Conservation (phyloP, 495 filamentous ascomycete genomes). For the Tuber borchii region DNA sequence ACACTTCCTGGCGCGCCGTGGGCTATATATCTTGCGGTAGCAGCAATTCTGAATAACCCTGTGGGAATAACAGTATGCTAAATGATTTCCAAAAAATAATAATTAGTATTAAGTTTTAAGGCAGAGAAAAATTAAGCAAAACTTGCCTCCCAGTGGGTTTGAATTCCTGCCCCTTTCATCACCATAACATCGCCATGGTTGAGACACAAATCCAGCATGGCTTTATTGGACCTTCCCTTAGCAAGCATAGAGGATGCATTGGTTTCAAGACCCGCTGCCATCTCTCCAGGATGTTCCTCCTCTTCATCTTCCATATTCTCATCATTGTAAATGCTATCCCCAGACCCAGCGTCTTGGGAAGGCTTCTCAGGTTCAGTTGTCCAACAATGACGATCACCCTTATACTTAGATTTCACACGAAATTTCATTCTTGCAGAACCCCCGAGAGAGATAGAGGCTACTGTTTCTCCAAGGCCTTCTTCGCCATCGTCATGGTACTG, state of each 20-base stretch:
- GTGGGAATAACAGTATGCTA: slow-evolving; percentile 35
- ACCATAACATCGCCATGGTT: slow-evolving; percentile 75
- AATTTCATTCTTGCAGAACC: slow-evolving; percentile 61
- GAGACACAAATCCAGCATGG: slow-evolving; percentile 46
- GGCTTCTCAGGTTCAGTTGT: slow-evolving; percentile 22
- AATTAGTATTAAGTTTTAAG: slow-evolving; percentile 7
- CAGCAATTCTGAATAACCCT: slow-evolving; percentile 39
- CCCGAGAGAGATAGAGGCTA: slow-evolving; percentile 71
- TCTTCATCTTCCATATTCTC: slow-evolving; percentile 42
- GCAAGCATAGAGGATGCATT: slow-evolving; percentile 8
- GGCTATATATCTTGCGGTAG: slow-evolving; percentile 35
- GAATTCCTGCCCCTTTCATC: slow-evolving; percentile 69
- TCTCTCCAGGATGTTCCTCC: slow-evolving; percentile 29
- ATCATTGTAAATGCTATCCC: slow-evolving; percentile 44
- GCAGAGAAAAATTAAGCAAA: neutral
- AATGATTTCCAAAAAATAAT: neutral
- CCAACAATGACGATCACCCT: slow-evolving; percentile 40
- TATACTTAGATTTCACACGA: slow-evolving; percentile 57
- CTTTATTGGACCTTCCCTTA: slow-evolving; percentile 22
- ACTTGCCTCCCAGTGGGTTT: slow-evolving; percentile 64
- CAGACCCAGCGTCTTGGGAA: slow-evolving; percentile 44
- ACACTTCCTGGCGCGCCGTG: slow-evolving; percentile 5
- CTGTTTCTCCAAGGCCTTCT: slow-evolving; percentile 61
- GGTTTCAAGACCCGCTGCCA: slow-evolving; percentile 28
- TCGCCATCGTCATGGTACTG: slow-evolving; percentile 88